Base-by-base conservation (phyloP, 176 grass and related monocot genomes). In the Microstegium vimineum region DNA sequence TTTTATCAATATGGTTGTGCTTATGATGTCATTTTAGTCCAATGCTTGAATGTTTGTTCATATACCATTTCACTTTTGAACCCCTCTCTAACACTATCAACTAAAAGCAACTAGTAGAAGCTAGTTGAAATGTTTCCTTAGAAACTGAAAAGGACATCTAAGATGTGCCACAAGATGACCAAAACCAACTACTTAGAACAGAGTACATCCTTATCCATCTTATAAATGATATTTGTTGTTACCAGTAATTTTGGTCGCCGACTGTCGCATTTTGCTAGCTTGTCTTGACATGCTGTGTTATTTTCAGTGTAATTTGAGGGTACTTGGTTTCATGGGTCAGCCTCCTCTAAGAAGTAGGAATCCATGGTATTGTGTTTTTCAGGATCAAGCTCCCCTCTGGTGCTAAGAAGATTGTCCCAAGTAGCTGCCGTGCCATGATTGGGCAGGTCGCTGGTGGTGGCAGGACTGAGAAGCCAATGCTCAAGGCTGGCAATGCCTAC, bases 351-450 rank as follows among this genome's bases (percentile, higher is more conserved):
- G n/a, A n/a, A n/a, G n/a, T n/a, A n/a, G n/a, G n/a, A 45, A 43
- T 43, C 66, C 3, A 66, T 71, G 12, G 7, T 66, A 6, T 85
- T 85, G 10, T 8, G 0, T 23, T 56, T 2, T 42, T 65, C 82
- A 97, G 94, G 85, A 78, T 97, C 76, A 97, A 97, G 87, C 94
- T 97, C 22, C 94, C 94, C n/a, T 97, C 94, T 31, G 94, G 94
- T 9, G 91, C 91, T 18, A 97, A 97, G 85, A 97, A 97, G 83
- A 94, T 97, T 71, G 88, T 97, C 28, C 94, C 94, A 0, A 94
- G 89, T 42, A 74, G 82, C 65, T 97, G 91, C 72, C 89, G 94
- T 79, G 94, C 94, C 20, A 97, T 97, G 94, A 92, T 97, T 0
- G 94, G 94, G 0, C 94, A 97, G 87, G 91, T 97, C 0, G 94